Base-by-base conservation (phyloP, 2,329 filamentous ascomycete genomes). In the Beauveria medogensis region DNA sequence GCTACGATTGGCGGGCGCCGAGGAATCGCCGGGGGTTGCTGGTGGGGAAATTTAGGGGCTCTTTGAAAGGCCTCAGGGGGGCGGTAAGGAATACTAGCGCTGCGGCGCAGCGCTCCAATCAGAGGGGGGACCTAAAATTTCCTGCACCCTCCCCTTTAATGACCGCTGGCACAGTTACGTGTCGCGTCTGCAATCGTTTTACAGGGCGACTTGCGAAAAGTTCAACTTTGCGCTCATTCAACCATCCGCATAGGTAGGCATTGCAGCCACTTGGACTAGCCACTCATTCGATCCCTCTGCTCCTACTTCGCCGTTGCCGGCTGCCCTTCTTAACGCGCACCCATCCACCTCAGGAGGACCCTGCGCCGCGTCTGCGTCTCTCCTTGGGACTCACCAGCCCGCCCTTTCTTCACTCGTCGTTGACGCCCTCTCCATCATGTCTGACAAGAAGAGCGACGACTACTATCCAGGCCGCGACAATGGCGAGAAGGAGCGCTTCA, bases 401-500 rank as follows among this genome's bases (percentile, higher is more conserved):
- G 30, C n/a, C 12, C 18, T 48, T 14, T 24, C n/a, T 50, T n/a
- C 26, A 48, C 30, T 46, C 43, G 37, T 37, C 41, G 22, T 22
- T 41, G 52, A 51, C 46, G 14, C 24, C 28, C 26, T 52, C 26
- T 43, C 48, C 34, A 60, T 40, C 44, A 60, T 60, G 61, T 63
- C 61, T 18, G 61, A 59, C 40, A 63, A 63, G 56, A 59, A 60
- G 44, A 60, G 37, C 46, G 61, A 63, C 47, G 61, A 63, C 56
- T 52, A 51, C 61, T 63, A 60, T 16, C 44, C 56, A 40, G 61
- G 50, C 22, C 40, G 44, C 18, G 48, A 59, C 18, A 57, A 59
- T 43, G 61, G 44, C 56, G 61, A 63, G 37, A 63, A 60, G 52
- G 61, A 63, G 30, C 61, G 56, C 56, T 63, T 63, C 53, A 60